Conservation (phyloP, 2,329 filamentous ascomycete genomes). For the Alternaria alternata region DNA sequence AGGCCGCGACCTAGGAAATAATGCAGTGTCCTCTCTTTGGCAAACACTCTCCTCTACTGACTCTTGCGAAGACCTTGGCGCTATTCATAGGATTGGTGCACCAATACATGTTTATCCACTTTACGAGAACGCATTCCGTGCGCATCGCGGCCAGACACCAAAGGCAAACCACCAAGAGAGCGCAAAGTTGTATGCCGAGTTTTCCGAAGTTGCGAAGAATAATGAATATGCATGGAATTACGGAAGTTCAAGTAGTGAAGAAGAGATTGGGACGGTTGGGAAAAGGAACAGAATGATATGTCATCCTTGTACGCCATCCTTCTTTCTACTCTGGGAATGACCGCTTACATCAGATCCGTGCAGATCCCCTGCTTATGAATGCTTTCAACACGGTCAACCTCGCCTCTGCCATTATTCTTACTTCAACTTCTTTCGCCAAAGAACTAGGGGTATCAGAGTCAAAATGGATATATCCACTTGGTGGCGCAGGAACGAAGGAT, state of each 20-base stretch:
- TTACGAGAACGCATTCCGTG: conserved; percentile 71
- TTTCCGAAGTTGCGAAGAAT: conserved; percentile 63
- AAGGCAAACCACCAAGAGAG: conserved; percentile 67
- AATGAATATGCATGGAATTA: conserved; percentile 67
- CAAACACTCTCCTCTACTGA: conserved; percentile 23
- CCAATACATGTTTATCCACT: conserved; percentile 74
- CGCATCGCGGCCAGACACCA: conserved; percentile 63
- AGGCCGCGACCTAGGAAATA: conserved; percentile 53
- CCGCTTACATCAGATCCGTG: neutral
- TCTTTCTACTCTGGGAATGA: neutral
- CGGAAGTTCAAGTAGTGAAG: conserved; percentile 57
- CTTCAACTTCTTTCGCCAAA: conserved; percentile 63
- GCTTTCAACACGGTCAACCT: conserved; percentile 75
- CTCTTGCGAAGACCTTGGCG: conserved; percentile 59
- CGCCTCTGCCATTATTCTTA: conserved; percentile 67
- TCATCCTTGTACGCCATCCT: conserved; percentile 64
- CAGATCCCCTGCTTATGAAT: conserved; percentile 74
- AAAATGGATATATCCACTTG: conserved; percentile 70
- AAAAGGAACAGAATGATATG: conserved; percentile 73
- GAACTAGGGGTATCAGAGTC: conserved; percentile 63
- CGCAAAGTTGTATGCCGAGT: conserved; percentile 66
- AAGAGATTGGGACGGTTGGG: conserved; percentile 63
- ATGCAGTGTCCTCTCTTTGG: conserved; percentile 44
- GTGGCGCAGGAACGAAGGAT: conserved; percentile 69
- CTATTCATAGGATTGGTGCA: conserved; percentile 65